Conservation (phyloP, 306 rosid species). For the Sechiopsis laciniata region DNA sequence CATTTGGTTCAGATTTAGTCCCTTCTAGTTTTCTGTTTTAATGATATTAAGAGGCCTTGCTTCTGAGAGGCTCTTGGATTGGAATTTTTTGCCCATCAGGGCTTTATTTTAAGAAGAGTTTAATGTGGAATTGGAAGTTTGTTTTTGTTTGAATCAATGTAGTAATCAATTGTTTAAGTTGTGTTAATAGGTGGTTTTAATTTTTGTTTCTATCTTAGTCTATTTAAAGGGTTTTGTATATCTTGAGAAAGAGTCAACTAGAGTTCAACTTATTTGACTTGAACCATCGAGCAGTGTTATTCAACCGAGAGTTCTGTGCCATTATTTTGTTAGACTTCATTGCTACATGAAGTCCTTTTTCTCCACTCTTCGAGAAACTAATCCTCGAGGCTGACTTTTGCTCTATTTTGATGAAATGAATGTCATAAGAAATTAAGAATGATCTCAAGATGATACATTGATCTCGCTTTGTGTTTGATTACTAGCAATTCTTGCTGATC, state of each 20-base stretch:
- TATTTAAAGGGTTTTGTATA: not conserved
- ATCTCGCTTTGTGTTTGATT: not conserved
- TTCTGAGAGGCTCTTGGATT: not conserved
- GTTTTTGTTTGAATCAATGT: not conserved
- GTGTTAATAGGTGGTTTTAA: not conserved
- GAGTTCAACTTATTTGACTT: not conserved
- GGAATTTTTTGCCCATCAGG: not conserved
- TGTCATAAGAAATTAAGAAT: not conserved
- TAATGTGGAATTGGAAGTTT: not conserved
- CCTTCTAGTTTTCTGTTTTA: not conserved
- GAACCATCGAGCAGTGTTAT: not conserved
- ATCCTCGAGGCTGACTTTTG: not conserved
- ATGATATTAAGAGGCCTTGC: not conserved
- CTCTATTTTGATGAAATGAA: not conserved
- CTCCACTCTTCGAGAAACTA: not conserved
- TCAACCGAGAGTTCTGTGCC: not conserved
- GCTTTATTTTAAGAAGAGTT: too few relatives aligned
- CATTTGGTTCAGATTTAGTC: constrained; percentile 14
- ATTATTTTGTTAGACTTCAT: not conserved
- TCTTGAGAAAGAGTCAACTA: constrained; percentile 2
- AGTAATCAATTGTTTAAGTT: not conserved
- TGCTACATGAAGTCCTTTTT: not conserved
- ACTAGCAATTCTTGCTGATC: not conserved
- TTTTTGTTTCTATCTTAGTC: not conserved
- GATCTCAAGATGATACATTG: not conserved